Evolutionary conservation across 1,139 yeast species (phyloP), one percentile per base, ranked within the genome.

Genomic region (Taphrina pruni): DNA sequence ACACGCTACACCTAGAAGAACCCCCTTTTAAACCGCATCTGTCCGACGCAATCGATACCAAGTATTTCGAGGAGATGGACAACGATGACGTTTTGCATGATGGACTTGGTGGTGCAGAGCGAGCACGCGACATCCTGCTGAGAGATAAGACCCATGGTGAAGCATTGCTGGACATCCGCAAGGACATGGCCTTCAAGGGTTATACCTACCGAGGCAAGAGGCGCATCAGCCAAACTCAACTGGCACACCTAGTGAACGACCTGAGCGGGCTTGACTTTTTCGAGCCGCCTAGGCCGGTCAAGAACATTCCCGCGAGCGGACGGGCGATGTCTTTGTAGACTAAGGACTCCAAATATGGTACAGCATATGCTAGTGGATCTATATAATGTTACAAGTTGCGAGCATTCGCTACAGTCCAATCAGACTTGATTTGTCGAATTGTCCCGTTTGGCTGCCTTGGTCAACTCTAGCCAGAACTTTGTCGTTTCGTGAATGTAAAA

Each of bases 1-100:
- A 83, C 45, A 81, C 82, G 0, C 81, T 94, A 14, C 91, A 88
- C 78, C 84, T 83, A n/a, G 89, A 86, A 72, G 88, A 86, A 41
- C 94, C 97, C 0, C 86, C 95, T 0, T 94, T 93, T 79, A 87
- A 91, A 6, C 99, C 99, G 0, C 79, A 81, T 6, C 79, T 85
- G n/a, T 91, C 88, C 20, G 85, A 90, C 74, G 96, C 97, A 0
- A 96, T 89, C 75, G 87, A 88, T 68, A 92, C 97, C 0, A 96
- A 91, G 70, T 93, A 93, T 76, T 94, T 93, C 78, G 98, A 94
- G 46, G 69, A 69, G 14, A 55, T 65, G 20, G 39, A 55, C 17
- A 41, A 48, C 2, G 70, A 69, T 21, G 70, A 69, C 14, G 65
- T 58, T 35, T 43, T 69, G n/a, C 62, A 48, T 2, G 56, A 35